These are phyloP conservation scores for Dictyostelium capitatum DNA, from an alignment of 78 protist genomes.

Conservation along the genomic window DNA sequence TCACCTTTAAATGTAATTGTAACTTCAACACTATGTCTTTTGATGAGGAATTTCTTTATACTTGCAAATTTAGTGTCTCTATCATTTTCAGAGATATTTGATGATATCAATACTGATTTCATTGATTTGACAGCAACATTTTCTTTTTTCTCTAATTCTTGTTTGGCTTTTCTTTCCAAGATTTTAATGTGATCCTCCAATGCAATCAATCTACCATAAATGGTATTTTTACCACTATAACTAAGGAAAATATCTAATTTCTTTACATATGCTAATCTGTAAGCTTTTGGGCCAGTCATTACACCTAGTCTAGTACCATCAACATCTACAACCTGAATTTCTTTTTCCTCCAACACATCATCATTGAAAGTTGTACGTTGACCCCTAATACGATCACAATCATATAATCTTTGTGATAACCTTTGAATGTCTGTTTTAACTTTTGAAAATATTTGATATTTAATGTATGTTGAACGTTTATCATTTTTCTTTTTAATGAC, in stretches of 20 bases:
- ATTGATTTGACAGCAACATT: background rate
- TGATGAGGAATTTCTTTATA: background rate
- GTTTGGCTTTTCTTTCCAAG: background rate
- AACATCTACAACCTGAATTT: background rate
- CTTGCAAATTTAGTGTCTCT: background rate
- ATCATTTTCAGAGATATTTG: constrained; percentile 5
- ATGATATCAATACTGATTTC: background rate
- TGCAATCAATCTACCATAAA: background rate
- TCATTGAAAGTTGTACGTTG: background rate
- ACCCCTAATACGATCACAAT: background rate
- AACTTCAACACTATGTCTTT: background rate
- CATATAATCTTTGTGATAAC: background rate
- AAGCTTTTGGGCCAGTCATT: background rate
- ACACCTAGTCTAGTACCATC: background rate
- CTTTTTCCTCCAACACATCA: background rate
- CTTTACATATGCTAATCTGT: background rate
- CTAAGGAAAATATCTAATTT: constrained; percentile 1
- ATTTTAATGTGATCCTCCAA: background rate
- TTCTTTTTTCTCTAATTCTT: background rate
- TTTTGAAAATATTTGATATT: background rate
- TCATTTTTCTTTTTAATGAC: background rate
- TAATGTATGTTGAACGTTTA: background rate
- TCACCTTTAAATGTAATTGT: constrained; percentile 1
- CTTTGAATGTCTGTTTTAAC: background rate
- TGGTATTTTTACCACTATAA: background rate